phyloP scores from a whole-genome alignment of 805 yeast species.

The Wickerhamiella shivajii region DNA sequence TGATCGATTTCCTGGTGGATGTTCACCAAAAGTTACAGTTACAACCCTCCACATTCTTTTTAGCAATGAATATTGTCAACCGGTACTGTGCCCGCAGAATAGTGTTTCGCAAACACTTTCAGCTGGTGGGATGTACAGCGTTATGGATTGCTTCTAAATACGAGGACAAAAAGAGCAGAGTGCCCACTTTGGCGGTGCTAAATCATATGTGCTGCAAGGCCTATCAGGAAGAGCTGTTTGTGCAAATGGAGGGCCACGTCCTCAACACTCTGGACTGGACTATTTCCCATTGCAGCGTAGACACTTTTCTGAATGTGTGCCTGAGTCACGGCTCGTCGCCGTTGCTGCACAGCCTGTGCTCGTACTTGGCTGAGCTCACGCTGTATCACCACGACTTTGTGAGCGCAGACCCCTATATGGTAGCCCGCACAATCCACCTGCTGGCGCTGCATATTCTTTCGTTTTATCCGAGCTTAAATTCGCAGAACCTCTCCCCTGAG shows the following conservation, averaged over 20 bases:
- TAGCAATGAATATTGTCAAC: conserved; percentile 61
- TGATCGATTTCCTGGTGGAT: conserved; percentile 65
- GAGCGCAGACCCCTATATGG: conserved; percentile 19
- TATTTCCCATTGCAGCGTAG: conserved; percentile 43
- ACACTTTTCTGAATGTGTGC: conserved; percentile 27
- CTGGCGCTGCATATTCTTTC: conserved; percentile 21
- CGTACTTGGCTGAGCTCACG: conserved; percentile 25
- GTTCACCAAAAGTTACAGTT: conserved; percentile 41
- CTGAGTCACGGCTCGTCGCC: conserved; percentile 18
- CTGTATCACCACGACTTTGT: conserved; percentile 25
- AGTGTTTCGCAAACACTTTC: conserved; percentile 71
- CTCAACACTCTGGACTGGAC: conserved; percentile 56
- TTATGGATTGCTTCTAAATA: conserved; percentile 79
- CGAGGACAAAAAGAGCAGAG: conserved; percentile 56
- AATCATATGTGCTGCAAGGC: conserved; percentile 52
- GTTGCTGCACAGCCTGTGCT: conserved; percentile 20
- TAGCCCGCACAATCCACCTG: conserved; percentile 23
- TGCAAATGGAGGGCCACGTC: conserved; percentile 63
- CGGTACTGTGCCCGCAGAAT: conserved; percentile 79
- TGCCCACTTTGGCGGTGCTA: conserved; percentile 57
- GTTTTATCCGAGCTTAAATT: conserved; percentile 8
- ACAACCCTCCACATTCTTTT: conserved; percentile 55
- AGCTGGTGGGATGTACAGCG: conserved; percentile 80
- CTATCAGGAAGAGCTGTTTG: conserved; percentile 43
- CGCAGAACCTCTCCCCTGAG: conserved; percentile 10